Evolutionary conservation across 441 rosid genomes (phyloP).

Genomic region (Eutrema salsugineum): DNA sequence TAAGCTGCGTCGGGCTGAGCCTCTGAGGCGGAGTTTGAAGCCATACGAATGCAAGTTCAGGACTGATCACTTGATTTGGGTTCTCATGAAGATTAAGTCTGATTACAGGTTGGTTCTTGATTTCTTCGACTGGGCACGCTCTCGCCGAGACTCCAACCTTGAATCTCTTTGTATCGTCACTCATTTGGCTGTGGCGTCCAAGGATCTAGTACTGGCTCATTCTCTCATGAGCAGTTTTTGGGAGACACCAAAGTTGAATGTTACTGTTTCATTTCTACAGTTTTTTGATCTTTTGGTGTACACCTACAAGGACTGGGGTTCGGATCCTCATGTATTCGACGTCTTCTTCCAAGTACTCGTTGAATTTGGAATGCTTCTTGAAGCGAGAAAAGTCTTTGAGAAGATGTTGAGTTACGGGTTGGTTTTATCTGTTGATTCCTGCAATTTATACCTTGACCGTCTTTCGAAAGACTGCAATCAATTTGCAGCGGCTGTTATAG

Average conservation of each 20-base stretch:
- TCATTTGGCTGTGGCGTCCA: conserved; percentile 69
- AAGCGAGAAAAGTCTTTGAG: conserved; percentile 68
- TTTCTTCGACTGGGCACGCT: conserved; percentile 82
- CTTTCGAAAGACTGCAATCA: conserved; percentile 42
- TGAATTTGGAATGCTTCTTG: conserved; percentile 55
- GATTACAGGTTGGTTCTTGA: conserved; percentile 70
- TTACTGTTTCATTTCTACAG: conserved; percentile 41
- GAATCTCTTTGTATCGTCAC: conserved; percentile 72
- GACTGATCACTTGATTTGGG: conserved; percentile 83
- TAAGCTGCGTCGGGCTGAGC: conserved; percentile 62
- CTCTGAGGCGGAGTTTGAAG: conserved; percentile 52
- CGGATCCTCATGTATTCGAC: conserved; percentile 76
- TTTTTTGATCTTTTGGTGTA: conserved; percentile 62
- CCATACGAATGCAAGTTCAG: conserved; percentile 71
- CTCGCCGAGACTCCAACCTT: conserved; percentile 57
- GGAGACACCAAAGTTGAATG: conserved; percentile 56
- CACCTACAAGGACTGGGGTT: conserved; percentile 90
- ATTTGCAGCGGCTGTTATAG: conserved; percentile 31
- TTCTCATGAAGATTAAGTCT: conserved; percentile 67
- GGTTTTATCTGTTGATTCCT: conserved; percentile 75
- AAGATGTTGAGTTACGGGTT: conserved; percentile 80
- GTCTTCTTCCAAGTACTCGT: conserved; percentile 77
- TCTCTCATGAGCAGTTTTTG: conserved; percentile 57
- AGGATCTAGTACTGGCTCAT: conserved; percentile 54
- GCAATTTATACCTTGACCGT: conserved; percentile 62